Evolutionary conservation across 495 filamentous ascomycete species (phyloP), one percentile per base, ranked within the genome.

Genomic region (Aspergillus egyptiacus): DNA sequence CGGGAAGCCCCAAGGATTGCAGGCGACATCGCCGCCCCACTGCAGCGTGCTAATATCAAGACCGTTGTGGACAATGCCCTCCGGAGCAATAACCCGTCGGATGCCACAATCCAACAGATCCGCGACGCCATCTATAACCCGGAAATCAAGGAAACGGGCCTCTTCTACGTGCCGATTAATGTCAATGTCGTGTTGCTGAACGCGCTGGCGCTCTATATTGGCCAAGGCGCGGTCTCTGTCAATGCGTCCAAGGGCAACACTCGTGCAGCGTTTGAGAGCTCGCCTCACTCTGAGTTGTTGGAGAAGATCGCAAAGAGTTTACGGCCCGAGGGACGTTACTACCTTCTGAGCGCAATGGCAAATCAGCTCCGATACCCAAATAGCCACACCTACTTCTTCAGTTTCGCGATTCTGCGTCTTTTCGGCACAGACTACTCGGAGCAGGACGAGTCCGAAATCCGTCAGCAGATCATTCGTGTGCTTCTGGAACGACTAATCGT

Each of bases 341-440:
- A 87, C 63, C 71, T 99, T 43, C 60, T 96, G 36, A 80, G 75
- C 60, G 86, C 85, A 37, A 91, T 97, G 66, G 78, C 86, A 35
- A 93, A 96, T 67, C 89, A 96, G 66, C 82, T 99, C 22, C 85
- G 94, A 37, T 93, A 86, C 57, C 85, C 89, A 2, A 95, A 89
- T 60, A 84, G 82, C 56, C 80, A 91, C 58, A 97, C 93, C 14
- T 85, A 94, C 59, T 97, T 91, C 70, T 99, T 96, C 70, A 88
- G 82, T 63, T 86, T 89, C 62, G 80, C 87, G 13, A 77, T 96
- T 14, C 76, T 96, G 33, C 84, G 91, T 56, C 71, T 99, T 46
- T 96, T 97, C 64, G 86, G 86, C 11, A 77, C 80, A 49, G 84
- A 91, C 56, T 70, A 83, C 41, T 76, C 79, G 36, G 89, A 94